Evolutionary conservation across 2,329 filamentous ascomycete genomes (phyloP).

Genomic region (Chalara sp.): DNA sequence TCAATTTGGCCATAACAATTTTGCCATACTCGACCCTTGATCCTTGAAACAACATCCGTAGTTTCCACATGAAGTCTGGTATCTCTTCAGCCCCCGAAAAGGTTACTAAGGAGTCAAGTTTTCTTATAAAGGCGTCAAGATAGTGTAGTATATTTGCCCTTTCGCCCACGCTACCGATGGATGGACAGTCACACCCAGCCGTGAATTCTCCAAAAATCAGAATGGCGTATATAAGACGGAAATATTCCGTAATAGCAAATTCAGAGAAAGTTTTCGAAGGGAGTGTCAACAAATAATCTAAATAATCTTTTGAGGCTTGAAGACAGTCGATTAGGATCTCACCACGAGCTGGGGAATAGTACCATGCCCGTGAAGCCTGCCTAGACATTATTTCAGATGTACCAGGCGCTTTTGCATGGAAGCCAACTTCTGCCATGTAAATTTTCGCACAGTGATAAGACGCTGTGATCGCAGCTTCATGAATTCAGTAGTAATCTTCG

Average conservation of each 20-base stretch:
- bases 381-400: background rate
- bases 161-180: too few relatives aligned
- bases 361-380: background rate
- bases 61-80: too few relatives aligned
- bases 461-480: background rate
- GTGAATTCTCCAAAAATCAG: background rate
- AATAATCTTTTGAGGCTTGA: background rate
- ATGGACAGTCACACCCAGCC: too few relatives aligned
- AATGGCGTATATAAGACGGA: background rate
- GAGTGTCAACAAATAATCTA: background rate
- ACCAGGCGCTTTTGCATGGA: background rate
- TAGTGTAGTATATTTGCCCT: too few relatives aligned
- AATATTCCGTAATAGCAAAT: background rate
- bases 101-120: too few relatives aligned
- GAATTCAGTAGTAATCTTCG: background rate
- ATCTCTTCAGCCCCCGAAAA: too few relatives aligned
- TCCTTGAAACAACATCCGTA: too few relatives aligned
- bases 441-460: background rate
- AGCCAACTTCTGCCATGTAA: background rate
- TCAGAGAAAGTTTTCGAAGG: background rate
- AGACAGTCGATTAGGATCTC: background rate
- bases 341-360: background rate
- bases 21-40: too few relatives aligned
- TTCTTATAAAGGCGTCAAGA: too few relatives aligned
- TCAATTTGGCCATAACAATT: too few relatives aligned